These are phyloP conservation scores for Tuber brumale DNA, from an alignment of 495 filamentous ascomycete species.

Conservation along the genomic window DNA sequence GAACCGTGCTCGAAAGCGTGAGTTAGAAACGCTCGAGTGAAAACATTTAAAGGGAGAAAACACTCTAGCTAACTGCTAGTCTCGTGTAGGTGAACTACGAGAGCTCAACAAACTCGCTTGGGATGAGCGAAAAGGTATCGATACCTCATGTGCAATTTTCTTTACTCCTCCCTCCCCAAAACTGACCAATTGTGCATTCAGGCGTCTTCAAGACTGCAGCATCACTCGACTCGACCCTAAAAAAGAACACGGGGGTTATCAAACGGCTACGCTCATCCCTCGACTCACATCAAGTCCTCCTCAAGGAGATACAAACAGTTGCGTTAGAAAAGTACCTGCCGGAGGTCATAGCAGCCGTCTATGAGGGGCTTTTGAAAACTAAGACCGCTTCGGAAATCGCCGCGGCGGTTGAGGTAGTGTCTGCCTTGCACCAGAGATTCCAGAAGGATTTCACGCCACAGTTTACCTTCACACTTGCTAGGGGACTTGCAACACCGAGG, in stretches of 20 bases:
- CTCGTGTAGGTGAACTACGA: conserved; percentile 69
- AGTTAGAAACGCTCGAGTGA: conserved; percentile 11
- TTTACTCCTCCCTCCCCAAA: conserved; percentile 2
- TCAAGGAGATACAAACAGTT: conserved; percentile 84
- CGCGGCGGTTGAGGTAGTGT: conserved; percentile 84
- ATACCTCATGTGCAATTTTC: conserved; percentile 7
- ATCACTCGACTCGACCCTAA: conserved; percentile 89
- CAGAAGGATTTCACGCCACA: conserved; percentile 83
- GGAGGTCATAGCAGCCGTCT: conserved; percentile 96
- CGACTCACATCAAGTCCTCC: conserved; percentile 68
- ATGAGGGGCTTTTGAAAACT: conserved; percentile 85
- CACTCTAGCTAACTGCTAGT: conserved; percentile 22
- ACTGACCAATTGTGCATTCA: conserved; percentile 44
- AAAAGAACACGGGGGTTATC: conserved; percentile 99
- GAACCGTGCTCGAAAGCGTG: conserved; percentile 40
- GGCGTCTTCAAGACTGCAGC: conserved; percentile 71
- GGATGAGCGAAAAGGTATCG: conserved; percentile 75
- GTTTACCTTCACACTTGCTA: conserved; percentile 86
- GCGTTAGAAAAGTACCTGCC: conserved; percentile 96
- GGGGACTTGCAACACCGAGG: conserved; percentile 86
- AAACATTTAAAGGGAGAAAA: conserved; percentile 18
- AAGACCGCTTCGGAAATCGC: conserved; percentile 86
- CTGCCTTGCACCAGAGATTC: conserved; percentile 92
- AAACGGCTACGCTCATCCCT: conserved; percentile 90
- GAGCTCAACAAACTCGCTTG: conserved; percentile 79